Conservation (phyloP, 805 yeast genomes). For the Monosporozyma servazzii region DNA sequence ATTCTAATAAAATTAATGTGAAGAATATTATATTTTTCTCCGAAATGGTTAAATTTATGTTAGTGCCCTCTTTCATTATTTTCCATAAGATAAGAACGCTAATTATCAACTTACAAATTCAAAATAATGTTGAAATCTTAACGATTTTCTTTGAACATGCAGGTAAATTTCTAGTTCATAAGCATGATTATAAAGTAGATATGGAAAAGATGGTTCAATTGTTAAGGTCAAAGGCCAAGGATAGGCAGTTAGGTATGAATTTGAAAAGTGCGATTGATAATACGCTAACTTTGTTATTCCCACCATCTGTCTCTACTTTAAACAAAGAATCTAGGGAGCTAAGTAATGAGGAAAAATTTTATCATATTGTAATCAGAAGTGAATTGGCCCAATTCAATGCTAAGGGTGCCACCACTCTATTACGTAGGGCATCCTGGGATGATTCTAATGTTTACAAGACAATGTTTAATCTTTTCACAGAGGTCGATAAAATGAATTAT, state of each 20-base stretch:
- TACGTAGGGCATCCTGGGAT: conserved; percentile 41
- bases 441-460: conserved; percentile 30
- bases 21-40: conserved; percentile 53
- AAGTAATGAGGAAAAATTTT: conserved; percentile 40
- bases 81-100: conserved; percentile 65
- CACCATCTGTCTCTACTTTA: conserved; percentile 39
- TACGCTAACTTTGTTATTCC: conserved; percentile 45
- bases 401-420: conserved; percentile 29
- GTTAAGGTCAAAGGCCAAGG: conserved; percentile 41
- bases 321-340: conserved; percentile 20
- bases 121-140: conserved; percentile 59
- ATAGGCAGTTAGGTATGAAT: conserved; percentile 41
- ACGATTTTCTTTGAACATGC: conserved; percentile 63
- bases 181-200: conserved; percentile 45
- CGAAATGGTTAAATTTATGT: conserved; percentile 68
- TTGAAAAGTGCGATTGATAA: conserved; percentile 52
- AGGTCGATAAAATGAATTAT: conserved; percentile 53
- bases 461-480: conserved; percentile 38
- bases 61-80: conserved; percentile 60
- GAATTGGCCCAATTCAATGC: conserved; percentile 38
- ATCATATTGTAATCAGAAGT: conserved; percentile 41
- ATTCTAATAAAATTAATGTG: conserved; percentile 43
- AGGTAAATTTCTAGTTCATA: conserved; percentile 54
- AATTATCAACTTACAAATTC: conserved; percentile 41
- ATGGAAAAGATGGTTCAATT: conserved; percentile 58